Evolutionary conservation across 768 basidiomycete species (phyloP).

Genomic region (Boletus sp.): DNA sequence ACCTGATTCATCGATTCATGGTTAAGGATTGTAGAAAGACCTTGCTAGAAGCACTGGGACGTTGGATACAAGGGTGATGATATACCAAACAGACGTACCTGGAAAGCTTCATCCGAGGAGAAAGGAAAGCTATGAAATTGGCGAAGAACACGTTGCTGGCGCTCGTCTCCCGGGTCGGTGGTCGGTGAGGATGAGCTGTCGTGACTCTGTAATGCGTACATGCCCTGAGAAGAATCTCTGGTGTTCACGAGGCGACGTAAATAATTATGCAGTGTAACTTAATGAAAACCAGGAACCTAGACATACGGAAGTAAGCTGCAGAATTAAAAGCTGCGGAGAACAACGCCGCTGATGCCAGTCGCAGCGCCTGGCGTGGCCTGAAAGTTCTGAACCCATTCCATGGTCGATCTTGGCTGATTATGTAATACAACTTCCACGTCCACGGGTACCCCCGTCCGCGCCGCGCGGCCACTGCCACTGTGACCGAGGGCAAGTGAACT

Average conservation of each 20-base stretch:
- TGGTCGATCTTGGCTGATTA: conserved; percentile 19
- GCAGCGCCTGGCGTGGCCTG: too few relatives aligned
- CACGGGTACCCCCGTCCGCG: not conserved
- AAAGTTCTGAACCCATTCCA: too few relatives aligned
- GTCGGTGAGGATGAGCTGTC: conserved; percentile 9
- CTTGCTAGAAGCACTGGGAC: conserved; percentile 47
- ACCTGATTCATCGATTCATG: conserved; percentile 37
- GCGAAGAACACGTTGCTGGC: conserved; percentile 20
- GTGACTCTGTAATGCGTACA: conserved; percentile 19
- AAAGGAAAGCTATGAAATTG: conserved; percentile 51
- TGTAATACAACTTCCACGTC: conserved; percentile 5
- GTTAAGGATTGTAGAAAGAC: conserved; percentile 55
- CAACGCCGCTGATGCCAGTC: not conserved
- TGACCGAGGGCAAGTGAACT: too few relatives aligned
- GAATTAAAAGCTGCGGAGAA: not conserved
- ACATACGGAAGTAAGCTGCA: not conserved
- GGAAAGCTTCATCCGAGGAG: conserved; percentile 53
- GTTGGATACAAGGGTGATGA: not conserved
- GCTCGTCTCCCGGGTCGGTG: conserved; percentile 14
- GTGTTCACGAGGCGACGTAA: conserved; percentile 14
- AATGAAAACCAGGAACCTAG: conserved; percentile 1
- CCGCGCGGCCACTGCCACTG: too few relatives aligned
- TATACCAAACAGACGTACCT: conserved; percentile 41
- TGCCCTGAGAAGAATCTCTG: conserved; percentile 6
- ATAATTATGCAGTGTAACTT: conserved; percentile 1